phyloP scores from a whole-genome alignment of 148 eudicot species.

The Camellia sinensis region DNA sequence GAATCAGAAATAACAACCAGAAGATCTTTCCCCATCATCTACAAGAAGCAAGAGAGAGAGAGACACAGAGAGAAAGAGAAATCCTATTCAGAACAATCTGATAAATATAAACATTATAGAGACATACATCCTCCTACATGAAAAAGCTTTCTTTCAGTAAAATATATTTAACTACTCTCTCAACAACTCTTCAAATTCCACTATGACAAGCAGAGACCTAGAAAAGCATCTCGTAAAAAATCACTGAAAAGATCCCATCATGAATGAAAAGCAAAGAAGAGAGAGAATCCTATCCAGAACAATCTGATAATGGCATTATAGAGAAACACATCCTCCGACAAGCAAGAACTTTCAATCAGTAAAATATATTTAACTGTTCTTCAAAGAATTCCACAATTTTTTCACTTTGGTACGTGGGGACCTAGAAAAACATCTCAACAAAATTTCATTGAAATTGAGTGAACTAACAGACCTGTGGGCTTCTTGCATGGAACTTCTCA shows the following conservation, averaged over 20 bases:
- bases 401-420: background rate
- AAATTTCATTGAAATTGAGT: conserved; percentile 9
- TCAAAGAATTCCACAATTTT: background rate
- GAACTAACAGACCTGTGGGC: conserved; percentile 47
- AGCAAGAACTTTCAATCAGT: background rate
- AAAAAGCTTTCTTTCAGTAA: too few species aligned
- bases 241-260: too few species aligned
- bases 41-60: conserved; percentile 14
- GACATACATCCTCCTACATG: too few species aligned
- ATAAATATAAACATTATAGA: too few species aligned
- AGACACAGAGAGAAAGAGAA: conserved; percentile 3
- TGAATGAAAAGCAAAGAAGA: background rate
- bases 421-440: background rate
- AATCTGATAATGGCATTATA: background rate
- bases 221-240: too few species aligned
- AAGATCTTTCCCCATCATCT: conserved; percentile 70
- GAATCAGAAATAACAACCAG: conserved; percentile 83
- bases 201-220: background rate
- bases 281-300: background rate
- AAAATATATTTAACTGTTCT: background rate
- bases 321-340: background rate
- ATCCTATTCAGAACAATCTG: too few species aligned
- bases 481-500: conserved; percentile 34
- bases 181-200: too few species aligned
- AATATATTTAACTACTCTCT: too few species aligned